Percentiles rank a stretch among this genome's conserved stretches.
These are phyloP conservation scores for Paramecium caudatum DNA, from an alignment of 73 alveolate species.

Conservation along the genomic window DNA sequence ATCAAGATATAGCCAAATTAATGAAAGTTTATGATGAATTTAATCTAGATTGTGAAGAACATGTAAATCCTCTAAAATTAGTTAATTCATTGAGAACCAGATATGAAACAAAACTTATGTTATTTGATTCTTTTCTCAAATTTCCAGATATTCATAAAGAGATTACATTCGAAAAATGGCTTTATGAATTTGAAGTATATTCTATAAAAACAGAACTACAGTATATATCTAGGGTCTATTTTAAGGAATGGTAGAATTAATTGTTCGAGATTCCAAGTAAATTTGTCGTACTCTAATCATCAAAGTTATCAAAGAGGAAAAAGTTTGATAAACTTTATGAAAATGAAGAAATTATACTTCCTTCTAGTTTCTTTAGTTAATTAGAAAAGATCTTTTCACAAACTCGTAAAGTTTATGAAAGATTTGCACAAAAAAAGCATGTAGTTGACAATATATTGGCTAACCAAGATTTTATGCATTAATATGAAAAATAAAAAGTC, in stretches of 20 bases:
- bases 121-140: not conserved
- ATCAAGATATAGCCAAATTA: not conserved
- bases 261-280: conserved; percentile 42
- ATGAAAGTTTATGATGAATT: conserved; percentile 54
- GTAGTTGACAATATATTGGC: not conserved
- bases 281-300: not conserved
- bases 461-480: not conserved
- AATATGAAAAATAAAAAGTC: not conserved
- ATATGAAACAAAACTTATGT: not conserved
- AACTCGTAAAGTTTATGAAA: not conserved
- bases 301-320: not conserved
- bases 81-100: not conserved
- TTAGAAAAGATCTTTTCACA: conserved; percentile 12
- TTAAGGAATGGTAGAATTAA: conserved; percentile 18
- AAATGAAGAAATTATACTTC: not conserved
- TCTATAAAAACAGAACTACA: not conserved
- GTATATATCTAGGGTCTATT: not conserved
- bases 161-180: conserved; percentile 35
- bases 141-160: not conserved
- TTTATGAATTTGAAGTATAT: conserved; percentile 53
- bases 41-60: conserved; percentile 23
- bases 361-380: not conserved
- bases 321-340: conserved; percentile 16
- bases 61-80: conserved; percentile 16
- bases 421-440: not conserved